Conservation (phyloP, 23 red algal genomes). For the Gracilariopsis chorda region DNA sequence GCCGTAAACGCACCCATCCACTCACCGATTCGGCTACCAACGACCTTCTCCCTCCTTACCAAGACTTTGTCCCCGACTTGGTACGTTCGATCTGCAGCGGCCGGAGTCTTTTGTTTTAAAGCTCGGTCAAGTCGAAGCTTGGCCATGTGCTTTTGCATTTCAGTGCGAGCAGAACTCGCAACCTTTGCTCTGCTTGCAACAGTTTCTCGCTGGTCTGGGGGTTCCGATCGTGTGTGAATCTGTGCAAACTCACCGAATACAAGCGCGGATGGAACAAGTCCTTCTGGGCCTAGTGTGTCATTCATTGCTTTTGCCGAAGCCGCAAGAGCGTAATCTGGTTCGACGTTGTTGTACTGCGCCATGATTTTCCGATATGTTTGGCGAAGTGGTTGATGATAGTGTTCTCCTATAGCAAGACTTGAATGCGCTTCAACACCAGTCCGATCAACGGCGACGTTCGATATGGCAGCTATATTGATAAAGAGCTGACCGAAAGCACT, state of each 20-base stretch:
- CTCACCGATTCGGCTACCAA: neutral
- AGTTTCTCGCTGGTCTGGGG: neutral
- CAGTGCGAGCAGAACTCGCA: neutral
- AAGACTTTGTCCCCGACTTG: neutral
- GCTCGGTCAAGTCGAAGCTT: neutral
- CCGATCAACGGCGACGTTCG: neutral
- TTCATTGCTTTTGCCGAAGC: neutral
- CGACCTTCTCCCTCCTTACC: neutral
- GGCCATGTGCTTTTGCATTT: neutral
- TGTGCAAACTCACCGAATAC: neutral
- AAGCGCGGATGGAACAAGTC: neutral
- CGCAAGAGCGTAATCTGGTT: neutral
- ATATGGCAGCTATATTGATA: neutral
- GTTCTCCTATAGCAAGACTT: neutral
- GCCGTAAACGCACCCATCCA: neutral
- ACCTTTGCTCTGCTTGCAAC: neutral
- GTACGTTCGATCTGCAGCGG: neutral
- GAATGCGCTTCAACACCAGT: neutral
- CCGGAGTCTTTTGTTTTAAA: neutral
- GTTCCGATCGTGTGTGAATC: neutral
- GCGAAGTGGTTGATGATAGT: neutral
- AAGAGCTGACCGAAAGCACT: neutral
- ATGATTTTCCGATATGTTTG: conserved; percentile 1
- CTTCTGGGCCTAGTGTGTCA: neutral
- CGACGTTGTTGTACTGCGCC: neutral